phyloP scores from a whole-genome alignment of 306 rosid genomes.

The Pyrus betulifolia region DNA sequence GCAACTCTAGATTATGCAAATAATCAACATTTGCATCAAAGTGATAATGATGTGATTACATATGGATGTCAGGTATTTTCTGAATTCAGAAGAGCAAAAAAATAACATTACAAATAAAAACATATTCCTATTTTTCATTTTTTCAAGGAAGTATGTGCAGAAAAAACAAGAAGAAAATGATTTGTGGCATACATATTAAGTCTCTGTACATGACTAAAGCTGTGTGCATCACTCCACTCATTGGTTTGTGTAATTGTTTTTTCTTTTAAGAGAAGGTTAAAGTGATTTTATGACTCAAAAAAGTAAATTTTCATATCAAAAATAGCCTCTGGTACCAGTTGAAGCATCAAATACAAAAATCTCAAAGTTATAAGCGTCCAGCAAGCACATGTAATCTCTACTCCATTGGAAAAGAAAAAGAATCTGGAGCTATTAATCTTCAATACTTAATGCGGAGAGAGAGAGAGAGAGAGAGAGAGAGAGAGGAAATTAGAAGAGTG shows the following conservation, averaged over 20 bases:
- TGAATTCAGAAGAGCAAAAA: too few relatives aligned
- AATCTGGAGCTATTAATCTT: neutral
- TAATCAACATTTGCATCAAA: neutral
- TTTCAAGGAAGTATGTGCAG: too few relatives aligned
- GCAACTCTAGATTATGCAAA: neutral
- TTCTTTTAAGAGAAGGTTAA: neutral
- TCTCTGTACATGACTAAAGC: neutral
- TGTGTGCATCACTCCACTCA: neutral
- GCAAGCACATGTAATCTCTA: neutral
- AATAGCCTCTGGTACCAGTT: neutral
- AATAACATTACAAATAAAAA: too few relatives aligned
- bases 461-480: neutral
- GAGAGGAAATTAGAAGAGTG: neutral
- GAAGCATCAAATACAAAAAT: neutral
- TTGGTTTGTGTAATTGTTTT: neutral
- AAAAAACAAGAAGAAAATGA: too few relatives aligned
- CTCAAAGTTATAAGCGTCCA: neutral
- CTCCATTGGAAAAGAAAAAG: neutral
- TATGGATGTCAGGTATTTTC: too few relatives aligned
- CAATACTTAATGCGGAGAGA: neutral
- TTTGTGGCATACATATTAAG: neutral
- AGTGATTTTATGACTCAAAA: too few relatives aligned
- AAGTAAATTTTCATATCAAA: neutral
- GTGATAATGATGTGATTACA: neutral
- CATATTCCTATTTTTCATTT: too few relatives aligned